Evolutionary conservation across 345 rosid genomes (phyloP).

Genomic region (Arabidopsis suecica): DNA sequence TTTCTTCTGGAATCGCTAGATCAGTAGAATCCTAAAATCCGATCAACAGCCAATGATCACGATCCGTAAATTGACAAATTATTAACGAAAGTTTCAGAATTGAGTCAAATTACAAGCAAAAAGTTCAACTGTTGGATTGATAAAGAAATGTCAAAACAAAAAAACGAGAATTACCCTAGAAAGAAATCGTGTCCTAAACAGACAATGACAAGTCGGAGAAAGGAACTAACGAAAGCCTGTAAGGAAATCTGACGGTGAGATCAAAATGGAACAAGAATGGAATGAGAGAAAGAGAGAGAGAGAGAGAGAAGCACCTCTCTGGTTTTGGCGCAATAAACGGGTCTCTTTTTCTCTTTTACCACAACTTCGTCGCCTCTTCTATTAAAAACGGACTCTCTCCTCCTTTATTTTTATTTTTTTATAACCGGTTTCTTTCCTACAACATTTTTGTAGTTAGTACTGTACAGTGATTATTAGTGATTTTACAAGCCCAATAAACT

Average conservation of each 20-base stretch:
- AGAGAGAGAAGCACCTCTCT: constrained; percentile 20
- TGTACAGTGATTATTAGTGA: neutral
- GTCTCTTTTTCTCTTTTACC: constrained; percentile 24
- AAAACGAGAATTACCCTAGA: constrained; percentile 5
- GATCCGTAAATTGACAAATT: constrained; percentile 14
- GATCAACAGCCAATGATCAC: neutral
- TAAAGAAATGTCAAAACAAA: neutral
- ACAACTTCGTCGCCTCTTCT: constrained; percentile 38
- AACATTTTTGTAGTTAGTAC: neutral
- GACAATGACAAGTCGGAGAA: constrained; percentile 17
- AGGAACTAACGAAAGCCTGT: constrained; percentile 22
- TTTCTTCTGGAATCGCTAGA: neutral
- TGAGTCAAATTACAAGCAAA: constrained; percentile 10
- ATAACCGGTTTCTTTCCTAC: constrained; percentile 10
- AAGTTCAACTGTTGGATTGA: constrained; percentile 38
- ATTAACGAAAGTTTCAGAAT: neutral
- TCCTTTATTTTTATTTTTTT: neutral
- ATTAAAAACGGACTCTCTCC: neutral
- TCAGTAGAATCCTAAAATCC: constrained; percentile 1
- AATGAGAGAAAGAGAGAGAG: neutral
- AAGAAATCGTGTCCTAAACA: constrained; percentile 25
- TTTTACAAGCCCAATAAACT: neutral
- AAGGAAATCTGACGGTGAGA: constrained; percentile 28
- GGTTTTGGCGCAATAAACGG: constrained; percentile 49
- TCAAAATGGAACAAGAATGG: neutral